Evolutionary conservation across 106 monocot genomes (phyloP), one percentile per base, ranked within the genome.

Genomic region (Dioscorea alata): DNA sequence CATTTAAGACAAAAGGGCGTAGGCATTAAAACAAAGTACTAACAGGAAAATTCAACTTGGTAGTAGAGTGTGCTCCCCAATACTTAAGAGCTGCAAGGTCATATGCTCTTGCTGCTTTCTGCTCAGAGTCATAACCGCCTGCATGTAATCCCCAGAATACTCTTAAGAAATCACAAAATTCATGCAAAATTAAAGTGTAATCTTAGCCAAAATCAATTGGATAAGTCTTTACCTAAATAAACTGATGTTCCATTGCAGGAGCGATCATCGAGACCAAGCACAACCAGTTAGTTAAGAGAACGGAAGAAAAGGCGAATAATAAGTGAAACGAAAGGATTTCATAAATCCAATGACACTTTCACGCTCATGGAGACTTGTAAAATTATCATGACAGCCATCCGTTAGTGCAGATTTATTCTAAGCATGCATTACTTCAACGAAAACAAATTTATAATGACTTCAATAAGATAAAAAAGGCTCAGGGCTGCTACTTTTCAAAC

Each of bases 121-220:
- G 77, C 73, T 82, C 82, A 18, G 72, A 73, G 68, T 73, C 69
- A 74, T 82, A 74, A 60, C 82, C 77, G 35, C 82, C 82, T 82
- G 73, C 50, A 68, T 13, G n/a, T 18, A 3, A 21, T 49, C 13
- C 3, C 33, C 33, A 66, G 9, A 66, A 20, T 20, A 8, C 48
- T 2, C 8, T 10, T 42, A 33, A 48, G 13, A 66, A n/a, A 17
- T 35, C 1, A 20, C 12, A 49, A 4, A 9, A n/a, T 2, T 49
- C 21, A 49, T 66, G 20, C 7, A 48, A 35, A 21, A 52, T 22
- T 13, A 48, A 23, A 60, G 5, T 49, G 12, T 9, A 58, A 69
- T 22, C 12, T 9, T 22, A 35, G 28, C 69, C 10, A 58, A 42
- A 42, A 1, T 8, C 6, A 42, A 42, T 6, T 6, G 5, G 10